These are phyloP conservation scores for Cryptococcus depauperatus DNA, from an alignment of 1,284 basidiomycete species.

Conservation along the genomic window DNA sequence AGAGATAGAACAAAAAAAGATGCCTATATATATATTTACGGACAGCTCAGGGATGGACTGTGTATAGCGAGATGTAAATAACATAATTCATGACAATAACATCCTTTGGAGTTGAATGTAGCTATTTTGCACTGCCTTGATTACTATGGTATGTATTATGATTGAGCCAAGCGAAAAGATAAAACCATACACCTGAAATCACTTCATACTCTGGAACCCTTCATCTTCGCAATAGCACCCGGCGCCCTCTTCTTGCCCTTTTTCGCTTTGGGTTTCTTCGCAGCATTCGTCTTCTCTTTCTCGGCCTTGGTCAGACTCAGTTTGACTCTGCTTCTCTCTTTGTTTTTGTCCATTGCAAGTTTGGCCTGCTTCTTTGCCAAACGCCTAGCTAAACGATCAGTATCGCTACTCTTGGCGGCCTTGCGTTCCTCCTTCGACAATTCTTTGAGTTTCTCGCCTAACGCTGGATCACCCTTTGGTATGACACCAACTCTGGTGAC, in stretches of 20 bases:
- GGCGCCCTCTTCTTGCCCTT: slow-evolving; percentile 36
- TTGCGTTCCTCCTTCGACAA: slow-evolving; percentile 82
- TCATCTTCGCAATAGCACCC: slow-evolving; percentile 42
- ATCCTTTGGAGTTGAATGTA: no score
- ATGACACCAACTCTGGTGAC: slow-evolving; percentile 17
- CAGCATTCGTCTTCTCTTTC: slow-evolving; percentile 12
- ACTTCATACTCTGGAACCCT: slow-evolving; percentile 43
- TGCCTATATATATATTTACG: no score
- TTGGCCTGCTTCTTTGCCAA: slow-evolving; percentile 75
- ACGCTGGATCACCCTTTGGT: slow-evolving; percentile 68
- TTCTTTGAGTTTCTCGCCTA: slow-evolving; percentile 66
- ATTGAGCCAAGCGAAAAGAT: no score
- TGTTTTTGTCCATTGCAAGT: slow-evolving; percentile 55
- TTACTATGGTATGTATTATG: no score
- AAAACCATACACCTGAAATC: no score
- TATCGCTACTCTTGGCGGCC: slow-evolving; percentile 64
- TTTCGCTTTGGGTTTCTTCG: slow-evolving; percentile 19
- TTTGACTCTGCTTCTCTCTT: slow-evolving; percentile 46
- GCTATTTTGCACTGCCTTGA: no score
- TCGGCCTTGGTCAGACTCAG: slow-evolving; percentile 26
- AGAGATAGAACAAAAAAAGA: no score
- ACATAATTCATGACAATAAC: no score
- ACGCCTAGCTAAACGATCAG: slow-evolving; percentile 68
- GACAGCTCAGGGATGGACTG: no score
- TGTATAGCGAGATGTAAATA: no score